phyloP scores from a whole-genome alignment of 2,329 filamentous ascomycete genomes.

The Pestalotiopsis sp. region DNA sequence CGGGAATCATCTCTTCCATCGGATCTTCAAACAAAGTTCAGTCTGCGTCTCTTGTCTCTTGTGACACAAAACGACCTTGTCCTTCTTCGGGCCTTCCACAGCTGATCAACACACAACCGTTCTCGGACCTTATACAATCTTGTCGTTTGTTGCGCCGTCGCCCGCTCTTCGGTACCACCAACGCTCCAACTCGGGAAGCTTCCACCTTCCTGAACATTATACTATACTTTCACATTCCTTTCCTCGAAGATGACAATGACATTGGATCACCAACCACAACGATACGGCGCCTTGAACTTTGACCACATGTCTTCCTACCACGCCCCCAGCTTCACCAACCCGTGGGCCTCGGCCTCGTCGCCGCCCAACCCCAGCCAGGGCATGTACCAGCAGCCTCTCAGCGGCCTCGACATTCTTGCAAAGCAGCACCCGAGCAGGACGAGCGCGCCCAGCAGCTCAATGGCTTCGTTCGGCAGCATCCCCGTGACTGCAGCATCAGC shows the following conservation, averaged over 20 bases:
- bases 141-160: conserved; percentile 16
- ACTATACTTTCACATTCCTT: conserved; percentile 21
- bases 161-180: neutral
- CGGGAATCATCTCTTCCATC: conserved; percentile 37
- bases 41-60: conserved; percentile 23
- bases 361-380: conserved; percentile 56
- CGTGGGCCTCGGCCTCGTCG: conserved; percentile 72
- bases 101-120: conserved; percentile 53
- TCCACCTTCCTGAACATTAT: conserved; percentile 14
- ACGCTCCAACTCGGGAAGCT: neutral
- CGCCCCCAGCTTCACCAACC: conserved; percentile 85
- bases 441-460: conserved; percentile 61
- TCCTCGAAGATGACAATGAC: conserved; percentile 84
- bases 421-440: conserved; percentile 62
- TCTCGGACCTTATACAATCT: conserved; percentile 23
- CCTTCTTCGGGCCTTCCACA: conserved; percentile 45
- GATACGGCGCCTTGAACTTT: conserved; percentile 78
- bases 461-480: conserved; percentile 74
- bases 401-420: conserved; percentile 55
- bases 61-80: conserved; percentile 41
- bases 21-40: conserved; percentile 34
- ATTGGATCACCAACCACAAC: conserved; percentile 86
- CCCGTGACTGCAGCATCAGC: conserved; percentile 75
- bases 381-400: conserved; percentile 66
- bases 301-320: conserved; percentile 75